Evolutionary conservation across 257 asterid species (phyloP).

Genomic region (Parsonsia alboflavescens): DNA sequence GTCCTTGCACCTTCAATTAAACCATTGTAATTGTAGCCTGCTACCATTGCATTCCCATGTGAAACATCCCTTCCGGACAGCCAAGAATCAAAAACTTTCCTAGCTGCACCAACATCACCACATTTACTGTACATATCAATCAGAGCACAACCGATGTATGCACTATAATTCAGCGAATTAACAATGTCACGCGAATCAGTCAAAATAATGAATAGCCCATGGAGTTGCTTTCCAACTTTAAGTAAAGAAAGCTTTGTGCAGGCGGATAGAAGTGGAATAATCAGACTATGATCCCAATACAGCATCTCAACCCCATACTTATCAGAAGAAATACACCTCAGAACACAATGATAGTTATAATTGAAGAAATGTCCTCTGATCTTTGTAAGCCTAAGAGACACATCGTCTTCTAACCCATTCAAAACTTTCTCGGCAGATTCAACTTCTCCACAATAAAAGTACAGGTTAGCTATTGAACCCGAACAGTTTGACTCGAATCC

Average conservation of each 20-base stretch:
- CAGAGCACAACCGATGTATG: slow-evolving; percentile 30
- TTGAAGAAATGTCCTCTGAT: slow-evolving; percentile 34
- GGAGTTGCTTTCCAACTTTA: slow-evolving; percentile 38
- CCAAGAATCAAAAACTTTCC: slow-evolving; percentile 27
- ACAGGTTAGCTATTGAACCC: slow-evolving; percentile 33
- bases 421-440: slow-evolving; percentile 27
- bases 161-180: slow-evolving; percentile 18
- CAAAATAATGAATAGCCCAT: slow-evolving; percentile 28
- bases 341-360: slow-evolving; percentile 19
- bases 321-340: slow-evolving; percentile 21
- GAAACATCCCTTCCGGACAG: slow-evolving; percentile 24
- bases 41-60: slow-evolving; percentile 33
- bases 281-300: slow-evolving; percentile 22
- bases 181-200: not conserved
- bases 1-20: slow-evolving; percentile 27
- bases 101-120: slow-evolving; percentile 23
- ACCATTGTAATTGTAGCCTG: slow-evolving; percentile 27
- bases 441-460: slow-evolving; percentile 28
- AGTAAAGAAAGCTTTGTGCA: slow-evolving; percentile 32
- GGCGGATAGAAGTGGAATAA: slow-evolving; percentile 31
- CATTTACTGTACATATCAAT: slow-evolving; percentile 42
- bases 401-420: slow-evolving; percentile 19
- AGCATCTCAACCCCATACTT: slow-evolving; percentile 18
- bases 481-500: slow-evolving; percentile 27
- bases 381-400: slow-evolving; percentile 24